Conservation (phyloP, 352 stramenopile species). For the Pythium scleroteichum region DNA sequence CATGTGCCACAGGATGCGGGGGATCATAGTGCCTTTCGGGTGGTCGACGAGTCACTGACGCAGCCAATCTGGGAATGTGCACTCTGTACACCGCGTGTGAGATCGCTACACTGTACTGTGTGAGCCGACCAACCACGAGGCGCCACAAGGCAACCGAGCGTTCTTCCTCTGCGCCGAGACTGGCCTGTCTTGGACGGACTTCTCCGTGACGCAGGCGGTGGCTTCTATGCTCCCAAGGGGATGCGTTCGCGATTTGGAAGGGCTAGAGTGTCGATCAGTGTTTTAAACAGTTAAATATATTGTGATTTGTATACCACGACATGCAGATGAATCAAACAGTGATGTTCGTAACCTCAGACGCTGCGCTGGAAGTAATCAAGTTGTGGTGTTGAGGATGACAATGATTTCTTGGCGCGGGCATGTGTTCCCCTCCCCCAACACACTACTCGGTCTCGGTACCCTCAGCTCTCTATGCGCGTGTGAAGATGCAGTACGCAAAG, state of each 20-base stretch:
- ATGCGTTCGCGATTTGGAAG: neutral
- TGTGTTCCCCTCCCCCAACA: no score
- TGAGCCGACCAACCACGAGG: neutral
- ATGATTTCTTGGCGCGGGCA: no score
- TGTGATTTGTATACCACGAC: no score
- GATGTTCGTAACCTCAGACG: no score
- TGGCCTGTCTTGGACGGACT: neutral
- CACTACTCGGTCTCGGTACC: no score
- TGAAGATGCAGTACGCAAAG: no score
- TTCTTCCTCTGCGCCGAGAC: neutral
- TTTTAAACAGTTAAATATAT: neutral
- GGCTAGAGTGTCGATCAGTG: neutral
- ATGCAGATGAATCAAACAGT: no score
- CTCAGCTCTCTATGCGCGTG: no score
- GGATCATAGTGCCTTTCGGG: conserved; percentile 43
- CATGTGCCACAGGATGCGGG: conserved; percentile 76
- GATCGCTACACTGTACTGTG: neutral
- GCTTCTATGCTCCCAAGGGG: neutral
- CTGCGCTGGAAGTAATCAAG: no score
- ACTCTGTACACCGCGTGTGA: neutral
- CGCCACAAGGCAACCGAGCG: neutral
- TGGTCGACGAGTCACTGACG: neutral
- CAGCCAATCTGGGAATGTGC: conserved; percentile 1
- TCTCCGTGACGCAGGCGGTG: neutral
- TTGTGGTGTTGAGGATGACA: no score